Conservation (phyloP, 2,329 filamentous ascomycete genomes). For the Dactylellina leptospora region DNA sequence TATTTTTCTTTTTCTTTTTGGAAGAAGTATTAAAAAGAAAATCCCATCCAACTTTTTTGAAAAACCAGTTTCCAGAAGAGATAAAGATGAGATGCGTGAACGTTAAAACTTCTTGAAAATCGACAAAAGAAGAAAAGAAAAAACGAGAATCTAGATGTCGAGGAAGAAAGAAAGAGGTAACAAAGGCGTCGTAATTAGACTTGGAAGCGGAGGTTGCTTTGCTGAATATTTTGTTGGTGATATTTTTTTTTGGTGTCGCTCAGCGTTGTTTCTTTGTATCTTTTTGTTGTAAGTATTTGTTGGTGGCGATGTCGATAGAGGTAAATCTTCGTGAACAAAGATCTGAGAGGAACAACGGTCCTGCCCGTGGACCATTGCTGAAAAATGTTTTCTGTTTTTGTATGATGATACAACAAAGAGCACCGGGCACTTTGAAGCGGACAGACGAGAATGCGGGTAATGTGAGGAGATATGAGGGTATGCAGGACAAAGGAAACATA, state of each 20-base stretch:
- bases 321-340: conserved; percentile 30
- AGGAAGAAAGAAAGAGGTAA: conserved; percentile 9
- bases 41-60: conserved; percentile 20
- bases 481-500: conserved; percentile 53
- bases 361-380: conserved; percentile 47
- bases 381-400: conserved; percentile 33
- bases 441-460: conserved; percentile 23
- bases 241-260: conserved; percentile 51
- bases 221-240: conserved; percentile 29
- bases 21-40: conserved; percentile 47
- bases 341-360: conserved; percentile 30
- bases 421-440: conserved; percentile 52
- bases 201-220: conserved; percentile 1
- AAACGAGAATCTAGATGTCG: conserved; percentile 14
- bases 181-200: conserved; percentile 19
- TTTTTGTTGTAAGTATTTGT: conserved; percentile 26
- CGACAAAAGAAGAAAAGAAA: conserved; percentile 23
- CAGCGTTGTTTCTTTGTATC: conserved; percentile 46
- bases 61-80: conserved; percentile 49
- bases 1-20: conserved; percentile 15
- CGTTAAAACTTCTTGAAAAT: conserved; percentile 37
- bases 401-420: conserved; percentile 49
- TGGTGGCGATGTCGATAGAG: conserved; percentile 34
- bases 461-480: conserved; percentile 37
- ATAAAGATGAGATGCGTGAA: neutral